phyloP scores from a whole-genome alignment of 2,329 filamentous ascomycete species.

The Talaromyces sp. region DNA sequence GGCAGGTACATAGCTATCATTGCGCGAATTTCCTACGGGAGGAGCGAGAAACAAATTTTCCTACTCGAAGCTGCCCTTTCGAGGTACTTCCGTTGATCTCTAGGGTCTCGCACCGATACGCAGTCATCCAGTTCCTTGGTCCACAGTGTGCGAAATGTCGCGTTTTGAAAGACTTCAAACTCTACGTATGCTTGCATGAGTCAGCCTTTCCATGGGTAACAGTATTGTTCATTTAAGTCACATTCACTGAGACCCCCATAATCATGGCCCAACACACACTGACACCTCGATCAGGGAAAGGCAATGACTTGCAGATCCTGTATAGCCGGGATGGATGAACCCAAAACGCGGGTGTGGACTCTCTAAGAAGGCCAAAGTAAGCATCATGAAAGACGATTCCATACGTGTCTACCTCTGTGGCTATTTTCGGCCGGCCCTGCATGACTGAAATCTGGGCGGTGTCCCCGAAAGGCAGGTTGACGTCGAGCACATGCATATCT shows the following conservation, averaged over 20 bases:
- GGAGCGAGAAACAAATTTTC: conserved; percentile 7
- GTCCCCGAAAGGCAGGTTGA: too few relatives aligned
- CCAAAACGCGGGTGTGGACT: too few relatives aligned
- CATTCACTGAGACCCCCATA: not conserved
- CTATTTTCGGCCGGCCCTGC: too few relatives aligned
- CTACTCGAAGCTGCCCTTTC: not conserved
- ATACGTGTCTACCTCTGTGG: too few relatives aligned
- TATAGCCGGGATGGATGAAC: too few relatives aligned
- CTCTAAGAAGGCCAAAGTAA: too few relatives aligned
- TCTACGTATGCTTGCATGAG: not conserved
- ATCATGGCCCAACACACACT: conserved; percentile 8
- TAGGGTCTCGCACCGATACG: not conserved
- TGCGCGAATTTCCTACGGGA: conserved; percentile 18
- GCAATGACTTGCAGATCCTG: not conserved
- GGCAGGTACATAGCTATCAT: conserved; percentile 12
- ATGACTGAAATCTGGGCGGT: too few relatives aligned
- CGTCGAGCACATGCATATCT: not conserved
- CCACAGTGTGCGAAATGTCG: not conserved
- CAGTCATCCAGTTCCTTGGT: conserved; percentile 5
- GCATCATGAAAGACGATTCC: too few relatives aligned
- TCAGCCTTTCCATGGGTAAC: conserved; percentile 15
- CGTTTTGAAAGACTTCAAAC: conserved; percentile 1
- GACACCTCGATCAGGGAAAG: conserved; percentile 2
- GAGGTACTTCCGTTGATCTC: not conserved
- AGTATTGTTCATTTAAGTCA: not conserved